Conservation (phyloP, 176 grass and related monocot species). For the Musa acuminata region DNA sequence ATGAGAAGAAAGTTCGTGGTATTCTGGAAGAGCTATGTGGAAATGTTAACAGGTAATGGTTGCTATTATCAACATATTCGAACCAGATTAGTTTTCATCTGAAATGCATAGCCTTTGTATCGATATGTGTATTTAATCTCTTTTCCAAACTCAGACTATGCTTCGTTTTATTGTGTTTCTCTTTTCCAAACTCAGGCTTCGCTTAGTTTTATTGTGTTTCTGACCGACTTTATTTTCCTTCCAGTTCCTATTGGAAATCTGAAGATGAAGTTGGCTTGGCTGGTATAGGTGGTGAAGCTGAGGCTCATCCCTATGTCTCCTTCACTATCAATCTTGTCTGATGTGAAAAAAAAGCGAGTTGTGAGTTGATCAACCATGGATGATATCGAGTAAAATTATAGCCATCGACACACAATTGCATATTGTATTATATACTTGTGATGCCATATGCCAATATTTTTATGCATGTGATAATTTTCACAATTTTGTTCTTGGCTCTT, state of each 20-base stretch:
- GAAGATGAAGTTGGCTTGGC: constrained; percentile 58
- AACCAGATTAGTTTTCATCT: neutral
- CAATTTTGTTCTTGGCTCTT: constrained; percentile 1
- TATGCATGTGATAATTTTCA: neutral
- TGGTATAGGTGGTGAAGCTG: constrained; percentile 69
- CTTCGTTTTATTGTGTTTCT: constrained; percentile 1
- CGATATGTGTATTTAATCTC: neutral
- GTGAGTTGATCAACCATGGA: neutral
- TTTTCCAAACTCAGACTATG: neutral
- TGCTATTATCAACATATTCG: neutral
- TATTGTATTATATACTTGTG: neutral
- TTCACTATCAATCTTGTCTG: constrained; percentile 84
- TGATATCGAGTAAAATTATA: constrained; percentile 3
- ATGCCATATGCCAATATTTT: neutral
- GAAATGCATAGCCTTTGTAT: neutral
- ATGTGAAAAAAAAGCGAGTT: constrained; percentile 8
- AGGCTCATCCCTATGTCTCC: constrained; percentile 80
- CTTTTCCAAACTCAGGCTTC: neutral
- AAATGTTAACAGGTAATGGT: constrained; percentile 58
- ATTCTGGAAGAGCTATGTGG: constrained; percentile 65
- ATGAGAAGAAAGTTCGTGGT: constrained; percentile 84
- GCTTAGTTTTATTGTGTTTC: neutral
- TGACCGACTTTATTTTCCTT: constrained; percentile 1
- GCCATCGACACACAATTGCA: neutral
- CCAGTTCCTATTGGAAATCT: constrained; percentile 80